phyloP scores from a whole-genome alignment of 139 green algal species.

The Volvox africanus region DNA sequence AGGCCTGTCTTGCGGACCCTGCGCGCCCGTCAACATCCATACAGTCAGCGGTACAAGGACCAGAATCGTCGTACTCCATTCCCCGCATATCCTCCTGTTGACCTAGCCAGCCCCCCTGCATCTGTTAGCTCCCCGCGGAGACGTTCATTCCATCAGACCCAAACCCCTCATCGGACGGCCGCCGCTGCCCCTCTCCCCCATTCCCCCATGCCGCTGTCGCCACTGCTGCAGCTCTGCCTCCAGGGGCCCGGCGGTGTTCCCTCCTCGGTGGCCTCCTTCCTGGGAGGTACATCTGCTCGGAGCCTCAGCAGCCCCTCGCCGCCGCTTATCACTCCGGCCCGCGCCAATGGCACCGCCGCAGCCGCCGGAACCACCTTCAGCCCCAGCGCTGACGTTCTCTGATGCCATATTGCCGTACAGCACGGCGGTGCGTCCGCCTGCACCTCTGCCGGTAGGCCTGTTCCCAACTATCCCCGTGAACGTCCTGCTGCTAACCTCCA shows the following conservation, averaged over 20 bases:
- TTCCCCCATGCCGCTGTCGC: not conserved
- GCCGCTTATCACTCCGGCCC: not conserved
- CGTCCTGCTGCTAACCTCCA: conserved; percentile 29
- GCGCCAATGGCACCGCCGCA: not conserved
- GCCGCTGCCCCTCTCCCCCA: not conserved
- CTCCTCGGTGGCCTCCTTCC: not conserved
- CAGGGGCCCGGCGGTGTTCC: not conserved
- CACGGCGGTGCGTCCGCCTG: not conserved
- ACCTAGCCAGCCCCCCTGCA: not conserved
- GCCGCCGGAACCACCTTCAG: not conserved
- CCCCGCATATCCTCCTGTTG: not conserved
- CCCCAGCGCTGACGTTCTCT: not conserved
- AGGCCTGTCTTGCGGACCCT: too few relatives aligned
- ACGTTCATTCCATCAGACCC: not conserved
- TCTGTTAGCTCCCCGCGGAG: not conserved
- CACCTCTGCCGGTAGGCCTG: not conserved
- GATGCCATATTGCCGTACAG: not conserved
- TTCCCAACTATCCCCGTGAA: not conserved
- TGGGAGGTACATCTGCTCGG: not conserved
- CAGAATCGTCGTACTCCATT: not conserved
- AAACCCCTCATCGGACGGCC: not conserved
- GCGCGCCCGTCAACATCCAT: not conserved
- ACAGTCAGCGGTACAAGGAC: not conserved
- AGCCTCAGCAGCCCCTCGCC: not conserved
- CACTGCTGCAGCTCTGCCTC: not conserved